Percentiles rank a stretch among this genome's conserved stretches.
phyloP scores from a whole-genome alignment of 2,329 filamentous ascomycete species.

The Trichoderma koningiopsis region DNA sequence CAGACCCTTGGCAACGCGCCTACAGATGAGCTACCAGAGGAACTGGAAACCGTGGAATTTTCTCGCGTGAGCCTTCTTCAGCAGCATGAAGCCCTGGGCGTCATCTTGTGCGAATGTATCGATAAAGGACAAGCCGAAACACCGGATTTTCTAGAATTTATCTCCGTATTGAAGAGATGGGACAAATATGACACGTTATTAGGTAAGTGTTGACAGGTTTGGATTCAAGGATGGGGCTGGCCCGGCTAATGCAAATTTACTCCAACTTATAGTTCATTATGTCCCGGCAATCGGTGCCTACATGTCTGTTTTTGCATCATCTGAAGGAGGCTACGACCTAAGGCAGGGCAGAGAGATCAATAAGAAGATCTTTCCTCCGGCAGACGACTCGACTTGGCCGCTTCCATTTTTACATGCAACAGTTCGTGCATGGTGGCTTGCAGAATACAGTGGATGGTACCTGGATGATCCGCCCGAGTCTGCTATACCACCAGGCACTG shows the following conservation, averaged over 20 bases:
- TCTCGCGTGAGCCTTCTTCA: conserved; percentile 78
- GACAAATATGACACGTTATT: conserved; percentile 74
- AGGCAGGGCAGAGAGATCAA: conserved; percentile 72
- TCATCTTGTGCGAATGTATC: conserved; percentile 78
- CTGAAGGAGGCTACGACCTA: conserved; percentile 68
- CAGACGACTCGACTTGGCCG: conserved; percentile 70
- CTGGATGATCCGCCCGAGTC: conserved; percentile 68
- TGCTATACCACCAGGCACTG: conserved; percentile 58
- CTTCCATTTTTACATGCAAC: conserved; percentile 77
- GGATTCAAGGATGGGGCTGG: background rate
- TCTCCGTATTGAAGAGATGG: conserved; percentile 67
- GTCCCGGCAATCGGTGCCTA: conserved; percentile 77
- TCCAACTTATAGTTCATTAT: conserved; percentile 65
- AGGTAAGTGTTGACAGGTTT: conserved; percentile 40
- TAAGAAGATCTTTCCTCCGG: conserved; percentile 63
- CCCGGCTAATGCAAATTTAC: conserved; percentile 8
- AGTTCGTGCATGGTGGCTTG: conserved; percentile 81
- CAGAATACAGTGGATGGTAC: conserved; percentile 90
- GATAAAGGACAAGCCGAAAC: conserved; percentile 71
- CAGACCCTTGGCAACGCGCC: conserved; percentile 70
- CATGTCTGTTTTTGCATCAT: conserved; percentile 76
- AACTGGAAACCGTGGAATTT: conserved; percentile 76
- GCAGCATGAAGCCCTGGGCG: conserved; percentile 85
- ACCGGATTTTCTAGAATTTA: conserved; percentile 72
- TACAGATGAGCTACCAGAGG: conserved; percentile 56